phyloP scores from a whole-genome alignment of 2,329 filamentous ascomycete species.

The Cladophialophora carrionii region DNA sequence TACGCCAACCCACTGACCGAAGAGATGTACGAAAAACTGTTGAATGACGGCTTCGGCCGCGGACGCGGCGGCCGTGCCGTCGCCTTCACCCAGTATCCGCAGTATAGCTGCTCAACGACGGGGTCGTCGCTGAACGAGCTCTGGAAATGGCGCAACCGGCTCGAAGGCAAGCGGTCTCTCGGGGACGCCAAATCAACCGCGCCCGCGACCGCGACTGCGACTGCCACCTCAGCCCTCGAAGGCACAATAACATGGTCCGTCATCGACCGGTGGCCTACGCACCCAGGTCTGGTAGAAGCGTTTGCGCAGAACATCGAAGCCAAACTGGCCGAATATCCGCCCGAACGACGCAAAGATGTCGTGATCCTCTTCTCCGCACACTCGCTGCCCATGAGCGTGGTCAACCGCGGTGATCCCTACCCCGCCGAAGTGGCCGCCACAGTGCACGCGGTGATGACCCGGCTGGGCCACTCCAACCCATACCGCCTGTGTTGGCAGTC shows the following conservation, averaged over 20 bases:
- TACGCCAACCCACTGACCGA: slow-evolving; percentile 94
- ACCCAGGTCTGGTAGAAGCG: slow-evolving; percentile 84
- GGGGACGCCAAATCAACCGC: slow-evolving; percentile 44
- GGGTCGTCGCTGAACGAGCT: slow-evolving; percentile 95
- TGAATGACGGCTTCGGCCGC: slow-evolving; percentile 86
- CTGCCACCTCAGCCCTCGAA: slow-evolving; percentile 50
- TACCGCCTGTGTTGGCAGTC: slow-evolving; percentile 98
- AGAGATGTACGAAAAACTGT: slow-evolving; percentile 80
- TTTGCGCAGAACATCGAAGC: slow-evolving; percentile 91
- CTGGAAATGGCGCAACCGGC: slow-evolving; percentile 88
- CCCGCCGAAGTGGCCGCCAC: slow-evolving; percentile 94
- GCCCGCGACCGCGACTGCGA: too few species aligned
- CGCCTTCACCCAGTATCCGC: slow-evolving; percentile 96
- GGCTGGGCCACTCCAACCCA: slow-evolving; percentile 82
- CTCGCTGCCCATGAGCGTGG: slow-evolving; percentile 94
- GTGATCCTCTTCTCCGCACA: slow-evolving; percentile 93
- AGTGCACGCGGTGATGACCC: slow-evolving; percentile 94
- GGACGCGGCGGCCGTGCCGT: slow-evolving; percentile 91
- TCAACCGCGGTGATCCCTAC: slow-evolving; percentile 94
- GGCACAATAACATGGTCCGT: slow-evolving; percentile 93
- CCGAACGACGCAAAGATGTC: slow-evolving; percentile 75
- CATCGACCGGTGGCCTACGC: slow-evolving; percentile 96
- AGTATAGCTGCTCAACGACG: slow-evolving; percentile 97
- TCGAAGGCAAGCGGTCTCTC: slow-evolving; percentile 74
- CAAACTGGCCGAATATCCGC: slow-evolving; percentile 80